These are phyloP conservation scores for Suillus sp. DNA, from an alignment of 768 basidiomycete genomes.

Conservation along the genomic window DNA sequence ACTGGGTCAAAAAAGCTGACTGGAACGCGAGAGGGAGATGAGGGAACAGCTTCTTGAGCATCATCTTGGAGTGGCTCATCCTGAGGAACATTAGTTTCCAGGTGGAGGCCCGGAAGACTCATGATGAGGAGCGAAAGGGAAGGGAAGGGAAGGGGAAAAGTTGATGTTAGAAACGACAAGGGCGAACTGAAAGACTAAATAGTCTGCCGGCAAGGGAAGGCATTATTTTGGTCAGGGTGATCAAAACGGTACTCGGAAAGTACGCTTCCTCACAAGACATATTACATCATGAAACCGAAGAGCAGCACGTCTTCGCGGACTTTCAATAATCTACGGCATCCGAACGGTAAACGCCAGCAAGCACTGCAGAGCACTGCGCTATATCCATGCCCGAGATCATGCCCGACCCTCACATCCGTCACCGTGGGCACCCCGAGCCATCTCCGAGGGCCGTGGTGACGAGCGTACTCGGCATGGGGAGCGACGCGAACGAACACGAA, in stretches of 20 bases:
- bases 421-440: not conserved
- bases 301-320: not conserved
- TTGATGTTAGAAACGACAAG: not conserved
- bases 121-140: not conserved
- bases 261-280: not conserved
- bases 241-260: not conserved
- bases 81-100: conserved; percentile 5
- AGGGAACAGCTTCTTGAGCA: too few species aligned
- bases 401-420: not conserved
- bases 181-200: not conserved
- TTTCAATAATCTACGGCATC: not conserved
- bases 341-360: not conserved
- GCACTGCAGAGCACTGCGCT: not conserved
- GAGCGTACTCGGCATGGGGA: not conserved
- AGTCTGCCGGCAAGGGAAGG: not conserved
- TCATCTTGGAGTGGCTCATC: not conserved
- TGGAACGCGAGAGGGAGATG: conserved; percentile 31
- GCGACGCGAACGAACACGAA: not conserved
- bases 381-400: conserved; percentile 1
- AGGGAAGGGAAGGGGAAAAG: not conserved
- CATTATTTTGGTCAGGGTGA: conserved; percentile 1
- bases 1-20: conserved; percentile 51
- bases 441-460: not conserved
- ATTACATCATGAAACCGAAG: conserved; percentile 2
- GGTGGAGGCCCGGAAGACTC: not conserved